A percentile compares a stretch with the other conserved stretches of the same genome.
These are phyloP conservation scores for Sphagnurus paluster DNA, from an alignment of 1,284 basidiomycete genomes.

Conservation along the genomic window DNA sequence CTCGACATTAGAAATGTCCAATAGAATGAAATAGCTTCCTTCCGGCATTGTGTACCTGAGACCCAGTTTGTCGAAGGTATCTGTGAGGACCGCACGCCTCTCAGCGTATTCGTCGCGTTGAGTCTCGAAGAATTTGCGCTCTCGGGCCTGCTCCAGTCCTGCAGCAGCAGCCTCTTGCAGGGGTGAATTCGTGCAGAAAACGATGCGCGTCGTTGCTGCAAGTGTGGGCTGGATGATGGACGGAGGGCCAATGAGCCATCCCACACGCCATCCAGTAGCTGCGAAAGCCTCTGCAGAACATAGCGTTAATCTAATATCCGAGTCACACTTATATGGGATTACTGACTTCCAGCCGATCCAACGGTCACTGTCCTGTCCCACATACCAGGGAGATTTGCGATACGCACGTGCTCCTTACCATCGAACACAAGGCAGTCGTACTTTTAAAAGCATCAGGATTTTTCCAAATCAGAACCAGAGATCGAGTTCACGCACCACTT, in stretches of 20 bases:
- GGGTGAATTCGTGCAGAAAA: conserved; percentile 93
- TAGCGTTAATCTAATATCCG: conserved; percentile 10
- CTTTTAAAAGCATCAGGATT: conserved; percentile 35
- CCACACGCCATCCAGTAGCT: conserved; percentile 97
- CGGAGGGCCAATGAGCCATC: conserved; percentile 90
- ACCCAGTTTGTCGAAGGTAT: conserved; percentile 84
- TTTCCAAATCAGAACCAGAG: not conserved
- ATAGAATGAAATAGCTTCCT: conserved; percentile 87
- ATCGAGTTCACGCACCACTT: conserved; percentile 71
- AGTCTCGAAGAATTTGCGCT: conserved; percentile 78
- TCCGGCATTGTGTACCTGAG: conserved; percentile 87
- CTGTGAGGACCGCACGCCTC: conserved; percentile 72
- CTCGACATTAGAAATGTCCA: conserved; percentile 82
- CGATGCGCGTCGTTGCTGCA: conserved; percentile 90
- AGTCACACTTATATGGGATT: not conserved
- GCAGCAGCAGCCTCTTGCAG: conserved; percentile 90
- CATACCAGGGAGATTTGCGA: conserved; percentile 95
- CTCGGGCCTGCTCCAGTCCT: conserved; percentile 77
- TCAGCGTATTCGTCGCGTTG: conserved; percentile 84
- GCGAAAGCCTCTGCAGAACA: conserved; percentile 83
- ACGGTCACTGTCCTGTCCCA: conserved; percentile 79
- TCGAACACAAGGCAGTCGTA: conserved; percentile 96
- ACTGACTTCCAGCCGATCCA: conserved; percentile 51
- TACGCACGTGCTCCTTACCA: conserved; percentile 84
- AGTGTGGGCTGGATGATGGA: conserved; percentile 86